Percentiles rank a stretch among this genome's conserved stretches.
Evolutionary conservation across 768 basidiomycete genomes (phyloP).

Genomic region (Lentinus brumalis): DNA sequence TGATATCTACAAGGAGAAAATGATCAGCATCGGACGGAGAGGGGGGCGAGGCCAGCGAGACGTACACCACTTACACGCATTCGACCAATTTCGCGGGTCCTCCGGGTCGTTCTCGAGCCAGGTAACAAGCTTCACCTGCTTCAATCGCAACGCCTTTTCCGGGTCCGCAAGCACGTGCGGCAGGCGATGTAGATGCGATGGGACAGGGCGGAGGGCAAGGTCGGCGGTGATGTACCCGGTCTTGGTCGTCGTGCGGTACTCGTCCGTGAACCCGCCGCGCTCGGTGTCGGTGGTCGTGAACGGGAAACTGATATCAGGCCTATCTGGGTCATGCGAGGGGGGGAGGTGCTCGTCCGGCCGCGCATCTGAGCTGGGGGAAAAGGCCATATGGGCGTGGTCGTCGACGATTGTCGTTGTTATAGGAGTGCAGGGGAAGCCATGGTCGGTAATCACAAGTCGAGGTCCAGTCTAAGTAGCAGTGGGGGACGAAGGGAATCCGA

Average conservation of each 20-base stretch:
- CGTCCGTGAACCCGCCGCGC: conserved; percentile 33
- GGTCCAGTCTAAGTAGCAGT: too few species aligned
- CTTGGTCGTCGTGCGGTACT: conserved; percentile 33
- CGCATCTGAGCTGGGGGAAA: too few species aligned
- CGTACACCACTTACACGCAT: conserved; percentile 36
- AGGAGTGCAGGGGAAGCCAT: too few species aligned
- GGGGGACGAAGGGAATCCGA: too few species aligned
- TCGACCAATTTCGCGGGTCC: conserved; percentile 41
- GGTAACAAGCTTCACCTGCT: conserved; percentile 37
- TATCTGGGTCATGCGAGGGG: neutral
- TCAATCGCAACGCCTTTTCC: conserved; percentile 36
- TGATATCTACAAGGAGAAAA: conserved; percentile 30
- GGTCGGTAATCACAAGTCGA: too few species aligned
- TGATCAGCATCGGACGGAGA: too few species aligned
- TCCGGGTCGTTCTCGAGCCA: conserved; percentile 40
- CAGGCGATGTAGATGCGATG: conserved; percentile 25
- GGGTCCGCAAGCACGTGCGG: conserved; percentile 30
- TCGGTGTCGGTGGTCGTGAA: conserved; percentile 30
- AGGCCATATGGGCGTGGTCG: too few species aligned
- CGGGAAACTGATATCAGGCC: conserved; percentile 32
- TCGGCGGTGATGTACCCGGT: conserved; percentile 33
- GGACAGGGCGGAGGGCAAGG: conserved; percentile 30
- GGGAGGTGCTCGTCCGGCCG: too few species aligned
- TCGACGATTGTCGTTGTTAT: too few species aligned
- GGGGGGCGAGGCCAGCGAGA: neutral